Conservation (phyloP, 2,329 filamentous ascomycete genomes). For the Pseudocercospora pini-densiflorae region DNA sequence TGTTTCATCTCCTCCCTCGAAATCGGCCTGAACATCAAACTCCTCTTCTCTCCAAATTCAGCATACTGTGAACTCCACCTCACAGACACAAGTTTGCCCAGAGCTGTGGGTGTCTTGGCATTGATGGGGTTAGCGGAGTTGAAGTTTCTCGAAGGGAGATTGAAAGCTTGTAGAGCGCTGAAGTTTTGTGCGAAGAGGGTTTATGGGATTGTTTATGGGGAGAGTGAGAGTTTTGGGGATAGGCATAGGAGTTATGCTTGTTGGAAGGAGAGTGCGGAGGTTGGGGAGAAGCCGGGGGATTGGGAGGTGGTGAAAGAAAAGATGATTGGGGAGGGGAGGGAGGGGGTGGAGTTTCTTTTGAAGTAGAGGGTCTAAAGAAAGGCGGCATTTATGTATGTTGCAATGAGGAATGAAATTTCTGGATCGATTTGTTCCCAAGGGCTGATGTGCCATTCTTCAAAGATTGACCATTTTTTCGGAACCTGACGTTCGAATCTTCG, state of each 20-base stretch:
- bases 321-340: not conserved
- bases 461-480: too few species aligned
- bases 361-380: not conserved
- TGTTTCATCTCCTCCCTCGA: constrained; percentile 1
- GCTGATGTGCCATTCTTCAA: too few species aligned
- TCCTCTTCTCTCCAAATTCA: not conserved
- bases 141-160: not conserved
- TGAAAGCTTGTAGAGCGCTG: not conserved
- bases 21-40: not conserved
- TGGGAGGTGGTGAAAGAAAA: not conserved
- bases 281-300: not conserved
- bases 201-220: constrained; percentile 5
- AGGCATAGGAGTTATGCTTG: constrained; percentile 5
- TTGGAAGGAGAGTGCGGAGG: not conserved
- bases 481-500: too few species aligned
- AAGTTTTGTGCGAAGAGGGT: constrained; percentile 1
- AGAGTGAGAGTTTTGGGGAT: constrained; percentile 6
- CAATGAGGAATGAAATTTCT: too few species aligned
- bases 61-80: not conserved
- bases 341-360: not conserved
- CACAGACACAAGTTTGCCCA: not conserved
- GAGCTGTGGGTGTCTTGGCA: not conserved
- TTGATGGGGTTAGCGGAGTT: constrained; percentile 6
- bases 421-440: too few species aligned
- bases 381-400: too few species aligned